These are phyloP conservation scores for Eutrema salsugineum DNA, from an alignment of 441 rosid genomes.

Conservation along the genomic window DNA sequence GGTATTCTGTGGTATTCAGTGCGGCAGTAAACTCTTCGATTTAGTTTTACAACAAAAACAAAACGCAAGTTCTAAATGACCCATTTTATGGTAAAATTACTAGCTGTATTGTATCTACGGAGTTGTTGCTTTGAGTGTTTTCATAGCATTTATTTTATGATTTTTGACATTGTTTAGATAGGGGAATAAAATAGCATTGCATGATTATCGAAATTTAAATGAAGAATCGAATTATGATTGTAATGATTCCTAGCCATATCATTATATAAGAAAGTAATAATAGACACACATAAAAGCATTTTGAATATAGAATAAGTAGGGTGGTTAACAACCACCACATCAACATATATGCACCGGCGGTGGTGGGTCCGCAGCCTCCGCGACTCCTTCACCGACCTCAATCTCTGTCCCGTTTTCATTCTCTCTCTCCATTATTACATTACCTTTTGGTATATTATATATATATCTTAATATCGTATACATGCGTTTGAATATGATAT, in stretches of 20 bases:
- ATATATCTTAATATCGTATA: not conserved
- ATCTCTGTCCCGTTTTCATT: not conserved
- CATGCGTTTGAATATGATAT: not conserved
- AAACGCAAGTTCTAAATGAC: not conserved
- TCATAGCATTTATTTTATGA: not conserved
- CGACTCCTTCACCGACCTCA: not conserved
- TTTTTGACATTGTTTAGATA: not conserved
- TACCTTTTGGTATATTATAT: not conserved
- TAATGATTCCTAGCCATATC: not conserved
- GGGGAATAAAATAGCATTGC: not conserved
- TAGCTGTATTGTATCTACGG: not conserved
- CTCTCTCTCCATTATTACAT: not conserved
- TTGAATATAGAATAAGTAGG: not conserved
- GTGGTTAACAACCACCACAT: not conserved
- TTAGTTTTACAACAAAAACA: not conserved
- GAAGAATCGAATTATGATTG: not conserved
- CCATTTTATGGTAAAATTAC: not conserved
- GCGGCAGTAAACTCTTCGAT: not conserved
- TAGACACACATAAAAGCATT: not conserved
- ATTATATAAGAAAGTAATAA: not conserved
- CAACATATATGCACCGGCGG: not conserved
- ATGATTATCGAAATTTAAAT: not conserved
- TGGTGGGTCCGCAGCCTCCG: not conserved
- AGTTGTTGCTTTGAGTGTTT: not conserved
- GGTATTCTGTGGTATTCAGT: not conserved